Base-by-base conservation (phyloP, 768 basidiomycete genomes). In the Russula olivacea region DNA sequence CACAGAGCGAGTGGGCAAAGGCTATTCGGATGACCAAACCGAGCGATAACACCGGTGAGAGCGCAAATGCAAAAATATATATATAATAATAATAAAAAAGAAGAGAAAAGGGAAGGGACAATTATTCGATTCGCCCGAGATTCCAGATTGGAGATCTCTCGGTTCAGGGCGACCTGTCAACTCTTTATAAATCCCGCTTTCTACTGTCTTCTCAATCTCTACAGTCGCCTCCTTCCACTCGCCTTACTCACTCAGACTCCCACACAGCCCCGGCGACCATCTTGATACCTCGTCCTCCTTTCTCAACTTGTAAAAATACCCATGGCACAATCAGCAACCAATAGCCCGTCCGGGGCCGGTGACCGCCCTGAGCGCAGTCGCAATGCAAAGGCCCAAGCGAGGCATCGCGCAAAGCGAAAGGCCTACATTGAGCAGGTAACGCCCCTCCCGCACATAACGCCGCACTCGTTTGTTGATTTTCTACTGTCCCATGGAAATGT, bases 351-450 rank as follows among this genome's bases (percentile, higher is more conserved):
- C n/a, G 7, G 41, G 3, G 1, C 1, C 3, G 19, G 45, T 17
- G 55, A 63, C 57, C 65, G 66, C 28, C 88, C 88, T 79, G 88
- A 89, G 76, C 85, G 88, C 69, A 88, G 87, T 81, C 87, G 89
- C 79, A 91, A 91, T 77, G 88, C 88, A 58, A 87, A 86, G 75
- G 91, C 91, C 11, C 91, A 93, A 77, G 91, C 91, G 40, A 79
- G 91, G 69, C 91, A 93, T 79, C 85, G 91, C 64, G 91, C 91
- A 73, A 93, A 93, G 75, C 82, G 91, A 76, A 93, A 93, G 78
- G 91, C 91, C 12, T 93, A 93, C 78, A 92, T 93, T 71, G 90
- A 93, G 68, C 89, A 91, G 81, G 91, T 90, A 58, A 25, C 5
- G 6, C 14, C 17, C 51, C 30, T 4, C 11, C 3, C 52, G 12